Conservation (phyloP, 163 green algal genomes). For the Chlamydomonas reinhardtii region DNA sequence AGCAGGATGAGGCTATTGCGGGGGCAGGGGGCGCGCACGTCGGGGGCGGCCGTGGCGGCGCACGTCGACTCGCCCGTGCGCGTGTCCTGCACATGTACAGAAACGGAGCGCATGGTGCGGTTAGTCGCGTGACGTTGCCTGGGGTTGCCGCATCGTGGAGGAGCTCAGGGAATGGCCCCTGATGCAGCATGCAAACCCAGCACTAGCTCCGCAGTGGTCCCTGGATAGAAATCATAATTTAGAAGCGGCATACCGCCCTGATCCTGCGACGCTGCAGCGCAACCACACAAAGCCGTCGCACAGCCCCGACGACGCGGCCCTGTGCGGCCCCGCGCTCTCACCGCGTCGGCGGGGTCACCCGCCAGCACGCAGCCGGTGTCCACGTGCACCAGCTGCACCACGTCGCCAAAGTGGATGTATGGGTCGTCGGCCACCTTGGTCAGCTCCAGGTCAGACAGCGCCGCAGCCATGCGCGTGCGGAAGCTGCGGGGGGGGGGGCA, state of each 20-base stretch:
- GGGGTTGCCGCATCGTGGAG: no score
- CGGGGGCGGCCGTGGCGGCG: conserved; percentile 56
- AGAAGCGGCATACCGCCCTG: no score
- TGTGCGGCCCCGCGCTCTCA: neutral
- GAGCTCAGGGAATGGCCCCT: no score
- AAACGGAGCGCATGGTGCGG: no score
- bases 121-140: no score
- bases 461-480: conserved; percentile 58
- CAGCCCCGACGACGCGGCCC: no score
- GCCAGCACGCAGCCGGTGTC: conserved; percentile 61
- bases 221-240: no score
- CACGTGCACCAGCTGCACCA: conserved; percentile 68
- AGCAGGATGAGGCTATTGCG: conserved; percentile 68
- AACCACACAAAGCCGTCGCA: no score
- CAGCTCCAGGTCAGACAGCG: conserved; percentile 59
- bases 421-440: conserved; percentile 58
- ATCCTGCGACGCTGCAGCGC: no score
- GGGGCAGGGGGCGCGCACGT: conserved; percentile 52
- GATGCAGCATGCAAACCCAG: no score
- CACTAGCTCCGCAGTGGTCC: no score
- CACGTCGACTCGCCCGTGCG: conserved; percentile 60
- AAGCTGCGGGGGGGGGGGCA: conserved; percentile 40
- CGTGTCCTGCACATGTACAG: conserved; percentile 41
- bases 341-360: conserved; percentile 59
- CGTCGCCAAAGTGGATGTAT: conserved; percentile 72